Percentiles rank a stretch among this genome's conserved stretches.
These are phyloP conservation scores for Suhomyces kilbournensis DNA, from an alignment of 805 yeast genomes.

Conservation along the genomic window DNA sequence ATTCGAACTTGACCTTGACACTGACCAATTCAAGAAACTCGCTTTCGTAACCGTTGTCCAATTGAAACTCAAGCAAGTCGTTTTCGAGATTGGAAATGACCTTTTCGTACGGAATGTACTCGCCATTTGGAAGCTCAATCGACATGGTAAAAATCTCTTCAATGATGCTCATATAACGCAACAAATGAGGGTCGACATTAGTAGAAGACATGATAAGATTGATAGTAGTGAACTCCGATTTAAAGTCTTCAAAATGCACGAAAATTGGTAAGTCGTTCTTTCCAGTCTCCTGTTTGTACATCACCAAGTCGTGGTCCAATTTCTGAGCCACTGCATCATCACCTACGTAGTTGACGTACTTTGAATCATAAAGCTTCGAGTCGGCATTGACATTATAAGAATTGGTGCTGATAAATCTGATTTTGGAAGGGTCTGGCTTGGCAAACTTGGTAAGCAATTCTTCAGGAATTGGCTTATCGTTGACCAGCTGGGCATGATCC, in stretches of 20 bases:
- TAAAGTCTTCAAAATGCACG: slow-evolving; percentile 74
- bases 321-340: slow-evolving; percentile 21
- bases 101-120: slow-evolving; percentile 60
- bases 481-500: slow-evolving; percentile 59
- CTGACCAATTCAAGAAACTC: slow-evolving; percentile 65
- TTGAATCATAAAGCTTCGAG: slow-evolving; percentile 15
- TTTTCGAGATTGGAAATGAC: slow-evolving; percentile 72
- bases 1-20: slow-evolving; percentile 59
- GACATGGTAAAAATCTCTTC: slow-evolving; percentile 74
- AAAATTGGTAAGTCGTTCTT: slow-evolving; percentile 54
- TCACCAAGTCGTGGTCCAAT: slow-evolving; percentile 16
- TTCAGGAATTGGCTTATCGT: slow-evolving; percentile 77
- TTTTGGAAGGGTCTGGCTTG: slow-evolving; percentile 71
- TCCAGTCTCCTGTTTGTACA: slow-evolving; percentile 23
- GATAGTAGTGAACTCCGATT: slow-evolving; percentile 75
- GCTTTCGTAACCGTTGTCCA: slow-evolving; percentile 56
- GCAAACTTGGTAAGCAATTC: slow-evolving; percentile 58
- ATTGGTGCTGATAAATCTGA: slow-evolving; percentile 65
- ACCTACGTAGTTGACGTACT: slow-evolving; percentile 22
- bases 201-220: slow-evolving; percentile 58
- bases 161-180: slow-evolving; percentile 63
- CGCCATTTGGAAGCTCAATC: slow-evolving; percentile 58
- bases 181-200: slow-evolving; percentile 46
- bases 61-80: slow-evolving; percentile 62
- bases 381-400: slow-evolving; percentile 57